A percentile compares a stretch with the other conserved stretches of the same genome.
Conservation (phyloP, 495 filamentous ascomycete species). For the Thozetella sp. region DNA sequence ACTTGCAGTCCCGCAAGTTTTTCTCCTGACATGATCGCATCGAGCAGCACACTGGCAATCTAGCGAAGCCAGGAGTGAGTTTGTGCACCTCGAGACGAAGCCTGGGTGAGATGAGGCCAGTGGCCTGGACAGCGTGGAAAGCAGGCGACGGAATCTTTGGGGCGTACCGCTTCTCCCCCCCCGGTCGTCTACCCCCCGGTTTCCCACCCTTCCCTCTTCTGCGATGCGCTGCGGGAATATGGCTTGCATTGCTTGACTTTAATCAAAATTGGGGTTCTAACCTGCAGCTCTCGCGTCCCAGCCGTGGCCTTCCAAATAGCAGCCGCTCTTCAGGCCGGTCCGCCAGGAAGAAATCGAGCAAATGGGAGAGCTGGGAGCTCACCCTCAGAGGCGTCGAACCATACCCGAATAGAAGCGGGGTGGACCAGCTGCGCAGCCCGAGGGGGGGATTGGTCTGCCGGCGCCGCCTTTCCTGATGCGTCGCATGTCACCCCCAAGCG, state of each 20-base stretch:
- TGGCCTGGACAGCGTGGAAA: neutral
- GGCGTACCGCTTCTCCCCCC: no score
- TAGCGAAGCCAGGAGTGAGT: neutral
- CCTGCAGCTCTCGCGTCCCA: neutral
- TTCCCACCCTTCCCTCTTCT: no score
- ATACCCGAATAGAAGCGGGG: neutral
- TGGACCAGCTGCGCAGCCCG: neutral
- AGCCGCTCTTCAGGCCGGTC: neutral
- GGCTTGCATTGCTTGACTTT: neutral
- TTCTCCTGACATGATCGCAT: neutral
- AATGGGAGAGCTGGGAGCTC: neutral
- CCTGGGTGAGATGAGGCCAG: neutral
- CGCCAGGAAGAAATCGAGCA: constrained; percentile 1
- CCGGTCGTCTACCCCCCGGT: no score
- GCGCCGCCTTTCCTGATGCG: neutral
- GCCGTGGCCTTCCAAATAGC: neutral
- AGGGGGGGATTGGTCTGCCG: neutral
- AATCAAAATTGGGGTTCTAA: neutral
- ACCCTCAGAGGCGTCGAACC: neutral
- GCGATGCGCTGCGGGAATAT: neutral
- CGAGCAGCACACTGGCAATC: neutral
- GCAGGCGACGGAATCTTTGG: no score
- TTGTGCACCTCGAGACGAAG: neutral
- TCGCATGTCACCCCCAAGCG: neutral
- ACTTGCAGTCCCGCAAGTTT: neutral